phyloP scores from a whole-genome alignment of 2,329 filamentous ascomycete genomes.

The Nannizziopsis arthrosporioides region DNA sequence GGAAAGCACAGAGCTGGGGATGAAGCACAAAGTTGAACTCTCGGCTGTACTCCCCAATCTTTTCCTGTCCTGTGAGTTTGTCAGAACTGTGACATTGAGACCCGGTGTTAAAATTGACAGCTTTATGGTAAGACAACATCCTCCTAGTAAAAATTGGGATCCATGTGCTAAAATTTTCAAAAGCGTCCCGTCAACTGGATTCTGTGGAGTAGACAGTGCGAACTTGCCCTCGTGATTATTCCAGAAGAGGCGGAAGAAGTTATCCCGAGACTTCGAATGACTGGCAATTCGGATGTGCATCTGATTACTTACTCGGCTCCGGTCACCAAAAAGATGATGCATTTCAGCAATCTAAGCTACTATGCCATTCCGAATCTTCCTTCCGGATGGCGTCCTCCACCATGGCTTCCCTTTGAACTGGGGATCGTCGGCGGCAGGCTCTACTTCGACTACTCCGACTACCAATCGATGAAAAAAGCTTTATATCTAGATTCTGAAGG shows the following conservation, averaged over 20 bases:
- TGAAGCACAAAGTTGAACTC: conserved; percentile 23
- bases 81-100: conserved; percentile 5
- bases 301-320: conserved; percentile 50
- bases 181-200: conserved; percentile 49
- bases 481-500: neutral
- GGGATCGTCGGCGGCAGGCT: conserved; percentile 50
- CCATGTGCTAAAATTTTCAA: neutral
- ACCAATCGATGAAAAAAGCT: conserved; percentile 14
- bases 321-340: conserved; percentile 47
- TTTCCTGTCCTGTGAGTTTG: conserved; percentile 7
- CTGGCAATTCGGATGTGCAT: conserved; percentile 22
- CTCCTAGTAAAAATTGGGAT: neutral
- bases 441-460: conserved; percentile 32
- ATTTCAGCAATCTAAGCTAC: conserved; percentile 45
- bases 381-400: conserved; percentile 32
- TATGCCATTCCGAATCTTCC: conserved; percentile 42
- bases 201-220: conserved; percentile 40
- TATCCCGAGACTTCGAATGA: conserved; percentile 35
- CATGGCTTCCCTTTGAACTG: conserved; percentile 47
- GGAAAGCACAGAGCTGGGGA: neutral
- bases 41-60: neutral
- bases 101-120: conserved; percentile 1
- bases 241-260: conserved; percentile 52
- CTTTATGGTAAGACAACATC: conserved; percentile 8
- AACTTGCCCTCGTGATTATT: conserved; percentile 46